Percentiles rank a stretch among this genome's conserved stretches.
phyloP scores from a whole-genome alignment of 495 filamentous ascomycete species.

The Xylaria scruposa region DNA sequence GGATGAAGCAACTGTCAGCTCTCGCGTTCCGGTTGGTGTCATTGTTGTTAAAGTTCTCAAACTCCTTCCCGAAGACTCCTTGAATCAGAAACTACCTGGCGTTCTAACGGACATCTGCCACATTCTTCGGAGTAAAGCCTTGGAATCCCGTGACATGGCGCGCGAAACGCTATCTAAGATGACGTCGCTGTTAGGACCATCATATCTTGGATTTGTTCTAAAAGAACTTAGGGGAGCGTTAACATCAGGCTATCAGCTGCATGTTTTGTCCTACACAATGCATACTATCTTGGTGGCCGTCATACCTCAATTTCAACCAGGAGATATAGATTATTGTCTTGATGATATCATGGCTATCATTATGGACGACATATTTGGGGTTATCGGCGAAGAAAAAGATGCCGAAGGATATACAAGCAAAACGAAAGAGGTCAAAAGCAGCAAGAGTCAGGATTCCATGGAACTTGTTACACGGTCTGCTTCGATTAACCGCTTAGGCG shows the following conservation, averaged over 20 bases:
- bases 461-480: slow-evolving; percentile 85
- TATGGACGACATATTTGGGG: slow-evolving; percentile 97
- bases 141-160: slow-evolving; percentile 88
- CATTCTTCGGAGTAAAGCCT: slow-evolving; percentile 85
- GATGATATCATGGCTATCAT: slow-evolving; percentile 77
- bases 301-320: slow-evolving; percentile 75
- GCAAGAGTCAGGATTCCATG: slow-evolving; percentile 97
- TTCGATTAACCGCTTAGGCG: slow-evolving; percentile 73
- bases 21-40: slow-evolving; percentile 86
- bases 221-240: slow-evolving; percentile 88
- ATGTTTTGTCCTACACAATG: slow-evolving; percentile 93
- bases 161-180: slow-evolving; percentile 87
- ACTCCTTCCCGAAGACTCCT: slow-evolving; percentile 72
- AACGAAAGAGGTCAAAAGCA: slow-evolving; percentile 97
- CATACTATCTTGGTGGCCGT: slow-evolving; percentile 86
- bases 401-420: slow-evolving; percentile 92
- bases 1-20: slow-evolving; percentile 89
- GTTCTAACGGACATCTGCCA: slow-evolving; percentile 91
- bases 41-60: slow-evolving; percentile 85
- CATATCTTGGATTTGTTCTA: slow-evolving; percentile 88
- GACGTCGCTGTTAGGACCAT: slow-evolving; percentile 75
- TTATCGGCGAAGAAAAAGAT: slow-evolving; percentile 96
- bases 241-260: slow-evolving; percentile 85
- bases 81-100: slow-evolving; percentile 75
- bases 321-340: slow-evolving; percentile 89